Evolutionary conservation across 2,329 filamentous ascomycete genomes (phyloP).

Genomic region (Lasiodiplodia sp.): DNA sequence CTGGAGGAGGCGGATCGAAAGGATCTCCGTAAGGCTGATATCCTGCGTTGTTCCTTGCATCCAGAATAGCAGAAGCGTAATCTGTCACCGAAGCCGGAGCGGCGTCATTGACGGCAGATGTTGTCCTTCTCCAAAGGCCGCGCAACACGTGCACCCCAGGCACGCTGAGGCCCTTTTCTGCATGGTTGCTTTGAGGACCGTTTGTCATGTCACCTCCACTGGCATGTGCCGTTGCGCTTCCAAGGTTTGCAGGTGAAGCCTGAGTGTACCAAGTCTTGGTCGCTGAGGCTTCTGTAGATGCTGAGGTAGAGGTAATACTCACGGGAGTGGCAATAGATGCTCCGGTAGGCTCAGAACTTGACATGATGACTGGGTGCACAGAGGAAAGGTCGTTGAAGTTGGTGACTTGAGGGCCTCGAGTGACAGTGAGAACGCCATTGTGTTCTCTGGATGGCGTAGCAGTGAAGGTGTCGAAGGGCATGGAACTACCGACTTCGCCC

Average conservation of each 20-base stretch:
- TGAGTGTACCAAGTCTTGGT: background rate
- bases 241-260: too few species aligned
- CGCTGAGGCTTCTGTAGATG: background rate
- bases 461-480: background rate
- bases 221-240: background rate
- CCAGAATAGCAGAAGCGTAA: background rate
- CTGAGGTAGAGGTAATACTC: background rate
- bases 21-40: background rate
- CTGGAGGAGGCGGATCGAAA: background rate
- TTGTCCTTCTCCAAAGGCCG: background rate
- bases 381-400: conserved; percentile 11
- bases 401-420: background rate
- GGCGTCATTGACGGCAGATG: background rate
- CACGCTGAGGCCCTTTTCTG: background rate
- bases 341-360: background rate
- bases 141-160: background rate
- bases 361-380: background rate
- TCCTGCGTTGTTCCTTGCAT: background rate
- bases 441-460: background rate
- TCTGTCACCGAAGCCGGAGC: background rate
- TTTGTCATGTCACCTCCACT: background rate
- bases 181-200: background rate
- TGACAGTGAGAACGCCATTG: conserved; percentile 11
- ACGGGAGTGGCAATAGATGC: background rate
- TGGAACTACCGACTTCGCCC: background rate